Conservation (phyloP, 148 eudicot genomes). For the Hydrangea macrophylla region DNA sequence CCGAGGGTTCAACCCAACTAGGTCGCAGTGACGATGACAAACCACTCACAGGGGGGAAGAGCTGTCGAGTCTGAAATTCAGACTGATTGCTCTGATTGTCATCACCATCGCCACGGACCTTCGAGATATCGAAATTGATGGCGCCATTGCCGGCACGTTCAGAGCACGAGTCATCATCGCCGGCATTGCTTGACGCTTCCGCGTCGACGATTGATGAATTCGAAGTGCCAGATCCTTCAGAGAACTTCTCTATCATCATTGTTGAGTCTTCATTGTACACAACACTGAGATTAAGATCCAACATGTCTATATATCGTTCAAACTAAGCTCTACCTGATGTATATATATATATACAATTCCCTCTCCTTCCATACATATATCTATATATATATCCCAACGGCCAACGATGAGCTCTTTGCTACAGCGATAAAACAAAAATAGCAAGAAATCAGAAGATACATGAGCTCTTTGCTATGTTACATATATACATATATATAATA, state of each 20-base stretch:
- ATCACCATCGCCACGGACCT: conserved; percentile 14
- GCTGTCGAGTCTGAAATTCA: conserved; percentile 37
- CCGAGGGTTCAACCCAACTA: conserved; percentile 27
- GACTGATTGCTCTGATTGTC: conserved; percentile 9
- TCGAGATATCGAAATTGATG: conserved; percentile 39
- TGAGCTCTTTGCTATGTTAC: not conserved
- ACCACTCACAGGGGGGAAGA: conserved; percentile 41
- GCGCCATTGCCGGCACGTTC: conserved; percentile 19
- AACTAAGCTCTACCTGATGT: not conserved
- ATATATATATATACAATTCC: not conserved
- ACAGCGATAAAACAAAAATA: not conserved
- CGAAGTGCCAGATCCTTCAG: conserved; percentile 27
- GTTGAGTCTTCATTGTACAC: not conserved
- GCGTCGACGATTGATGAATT: conserved; percentile 40
- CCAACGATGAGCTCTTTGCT: too few species aligned
- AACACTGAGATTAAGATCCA: conserved; percentile 16
- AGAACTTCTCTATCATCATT: not conserved
- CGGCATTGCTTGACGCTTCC: conserved; percentile 32
- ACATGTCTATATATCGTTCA: conserved; percentile 5
- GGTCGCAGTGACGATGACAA: not conserved
- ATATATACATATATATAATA: not conserved
- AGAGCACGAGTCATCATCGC: conserved; percentile 41
- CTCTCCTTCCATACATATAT: too few species aligned
- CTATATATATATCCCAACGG: not conserved
- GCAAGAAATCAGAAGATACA: not conserved